Evolutionary conservation across 192 early-diverging fungal species (phyloP).

Genomic region (Linnemannia elongata): DNA sequence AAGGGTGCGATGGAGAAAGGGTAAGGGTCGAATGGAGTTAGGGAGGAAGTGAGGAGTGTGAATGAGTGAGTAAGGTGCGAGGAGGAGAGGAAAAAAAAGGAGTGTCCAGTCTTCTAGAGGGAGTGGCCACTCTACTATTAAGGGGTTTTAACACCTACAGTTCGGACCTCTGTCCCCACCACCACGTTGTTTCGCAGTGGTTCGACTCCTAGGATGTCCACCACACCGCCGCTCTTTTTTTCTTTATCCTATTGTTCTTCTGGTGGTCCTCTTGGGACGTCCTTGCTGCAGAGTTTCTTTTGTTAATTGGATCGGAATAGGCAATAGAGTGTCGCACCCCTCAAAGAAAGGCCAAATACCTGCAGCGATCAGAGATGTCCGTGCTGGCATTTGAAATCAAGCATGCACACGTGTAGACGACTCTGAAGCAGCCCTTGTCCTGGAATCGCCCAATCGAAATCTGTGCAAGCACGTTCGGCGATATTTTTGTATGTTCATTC

Average conservation of each 20-base stretch:
- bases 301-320: neutral
- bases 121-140: neutral
- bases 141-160: constrained; percentile 3
- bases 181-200: constrained; percentile 3
- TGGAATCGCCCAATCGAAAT: neutral
- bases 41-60: neutral
- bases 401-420: neutral
- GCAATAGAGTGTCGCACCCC: neutral
- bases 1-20: neutral
- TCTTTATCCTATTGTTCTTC: no score
- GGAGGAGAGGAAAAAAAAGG: neutral
- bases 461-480: neutral
- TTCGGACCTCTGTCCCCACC: neutral
- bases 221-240: no score
- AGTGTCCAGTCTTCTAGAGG: neutral
- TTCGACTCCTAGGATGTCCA: neutral
- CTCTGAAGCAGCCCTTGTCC: neutral
- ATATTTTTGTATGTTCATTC: neutral
- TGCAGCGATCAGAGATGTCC: neutral
- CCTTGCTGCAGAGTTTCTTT: neutral
- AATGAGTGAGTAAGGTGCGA: neutral
- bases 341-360: neutral
- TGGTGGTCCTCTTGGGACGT: no score
- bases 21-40: neutral
- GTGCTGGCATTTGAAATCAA: constrained; percentile 9